Base-by-base conservation (phyloP, 768 basidiomycete species). In the Roridomyces roridus region DNA sequence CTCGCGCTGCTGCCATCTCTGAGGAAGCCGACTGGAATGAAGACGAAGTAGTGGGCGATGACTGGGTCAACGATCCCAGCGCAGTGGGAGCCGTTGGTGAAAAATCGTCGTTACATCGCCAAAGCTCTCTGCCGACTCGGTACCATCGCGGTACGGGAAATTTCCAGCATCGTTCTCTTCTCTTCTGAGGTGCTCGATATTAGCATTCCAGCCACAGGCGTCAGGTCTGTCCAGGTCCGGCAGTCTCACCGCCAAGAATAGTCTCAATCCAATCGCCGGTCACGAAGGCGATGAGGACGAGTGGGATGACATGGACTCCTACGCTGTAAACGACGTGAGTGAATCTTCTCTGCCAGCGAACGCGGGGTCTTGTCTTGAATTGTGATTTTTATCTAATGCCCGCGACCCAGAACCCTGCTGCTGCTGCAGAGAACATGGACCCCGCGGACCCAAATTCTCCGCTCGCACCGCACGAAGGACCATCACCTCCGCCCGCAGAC, bases 261-360 rank as follows among this genome's bases (percentile, higher is more conserved):
- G 90, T 70, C 84, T 94, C 49, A 84, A 89, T 31, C 89, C 89
- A 51, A 94, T 94, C 72, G 86, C 89, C 47, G 91, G 91, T 37
- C 88, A 91, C 66, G 92, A 94, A 64, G 91, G 88, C 63, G 92
- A 92, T 57, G 92, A 94, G 69, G 92, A 93, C 61, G 89, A 91
- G 52, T 94, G 92, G 92, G 89, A 91, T 39, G 85, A 85, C 36
- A 80, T 87, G 72, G 79, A 18, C 82, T 79, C 29, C 78, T 72
- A 73, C 83, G 69, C 74, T 55, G 87, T 87, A 48, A 89, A 90
- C 28, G 89, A 91, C 73, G 91, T 90, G 59, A 62, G 74, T 67
- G 28, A 37, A 41, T 11, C 15, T 46, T 57, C 50, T 43, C 34
- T 24, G 34, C n/a, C n/a, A 50, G 46, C 66, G 35, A 68, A 68